These are phyloP conservation scores for Candida maris DNA, from an alignment of 805 yeast species.

Conservation along the genomic window DNA sequence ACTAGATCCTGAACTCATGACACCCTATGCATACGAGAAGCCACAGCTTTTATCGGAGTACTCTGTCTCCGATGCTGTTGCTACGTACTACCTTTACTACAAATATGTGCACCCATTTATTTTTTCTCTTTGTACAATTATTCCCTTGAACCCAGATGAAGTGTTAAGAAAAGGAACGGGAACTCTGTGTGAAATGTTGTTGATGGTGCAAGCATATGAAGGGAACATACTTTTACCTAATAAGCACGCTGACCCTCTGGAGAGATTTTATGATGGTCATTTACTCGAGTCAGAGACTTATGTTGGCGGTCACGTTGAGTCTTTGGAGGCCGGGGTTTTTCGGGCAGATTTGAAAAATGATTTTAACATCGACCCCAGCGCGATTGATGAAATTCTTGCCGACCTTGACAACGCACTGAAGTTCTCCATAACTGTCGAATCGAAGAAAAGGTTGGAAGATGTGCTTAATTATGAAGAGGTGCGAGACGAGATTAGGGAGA, in stretches of 20 bases:
- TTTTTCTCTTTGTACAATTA: conserved; percentile 90
- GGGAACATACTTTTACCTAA: conserved; percentile 79
- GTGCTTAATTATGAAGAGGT: conserved; percentile 80
- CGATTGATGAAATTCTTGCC: conserved; percentile 70
- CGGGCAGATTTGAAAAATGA: conserved; percentile 78
- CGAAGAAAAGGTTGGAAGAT: conserved; percentile 65
- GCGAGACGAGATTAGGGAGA: conserved; percentile 49
- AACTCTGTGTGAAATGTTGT: conserved; percentile 94
- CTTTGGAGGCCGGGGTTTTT: conserved; percentile 96
- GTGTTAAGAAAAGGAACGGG: conserved; percentile 97
- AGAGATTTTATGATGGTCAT: conserved; percentile 92
- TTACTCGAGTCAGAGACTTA: conserved; percentile 91
- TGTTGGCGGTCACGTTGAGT: conserved; percentile 98
- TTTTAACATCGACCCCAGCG: conserved; percentile 76
- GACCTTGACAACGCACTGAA: conserved; percentile 75
- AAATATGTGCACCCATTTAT: conserved; percentile 97
- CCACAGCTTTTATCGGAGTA: conserved; percentile 93
- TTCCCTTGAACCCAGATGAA: conserved; percentile 96
- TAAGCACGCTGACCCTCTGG: conserved; percentile 91
- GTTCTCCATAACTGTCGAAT: conserved; percentile 83
- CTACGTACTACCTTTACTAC: conserved; percentile 92
- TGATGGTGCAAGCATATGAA: conserved; percentile 93
- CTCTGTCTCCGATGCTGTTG: conserved; percentile 99
- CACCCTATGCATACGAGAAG: conserved; percentile 91
- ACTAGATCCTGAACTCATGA: conserved; percentile 96